Base-by-base conservation (phyloP, 139 green algal genomes). In the Limnomonas spitsbergensis region DNA sequence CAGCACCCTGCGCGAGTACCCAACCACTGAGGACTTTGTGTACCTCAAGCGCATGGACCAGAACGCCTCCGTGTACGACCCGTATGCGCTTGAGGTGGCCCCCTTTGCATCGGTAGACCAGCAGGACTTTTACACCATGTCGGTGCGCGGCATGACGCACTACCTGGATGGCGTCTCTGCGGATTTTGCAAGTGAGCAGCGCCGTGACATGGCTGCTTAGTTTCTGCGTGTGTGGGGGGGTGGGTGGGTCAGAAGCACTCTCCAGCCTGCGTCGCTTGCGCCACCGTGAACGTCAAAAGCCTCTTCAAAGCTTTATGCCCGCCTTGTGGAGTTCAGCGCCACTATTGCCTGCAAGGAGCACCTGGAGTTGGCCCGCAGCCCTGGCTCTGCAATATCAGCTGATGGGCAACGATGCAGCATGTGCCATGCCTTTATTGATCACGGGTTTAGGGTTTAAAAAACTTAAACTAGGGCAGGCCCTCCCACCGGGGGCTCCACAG, bases 101-200 rank as follows among this genome's bases (percentile, higher is more conserved):
- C 74, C 82, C 27, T 90, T 86, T 72, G 76, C 42, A 26, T 39
- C 26, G 35, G 61, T 86, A 4, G 75, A 83, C 73, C 81, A 86
- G 75, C 31, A 76, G 24, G 85, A 95, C 76, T 94, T 94, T 75
- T 97, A 93, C 88, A 95, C 91, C 9, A 88, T 97, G 77, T 91
- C 81, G 32, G 85, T 90, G 36, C 72, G 85, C 0, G 92, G 92
- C 69, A 88, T 97, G 40, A 94, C 92, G 36, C 89, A 89, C 81
- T 93, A 92, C 67, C 36, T 89, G 7, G 86, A 89, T 40, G 87
- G 84, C 2, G 67, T 82, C 9, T 85, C 83, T 26, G 83, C 85
- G 2, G 92, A 94, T 53, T 96, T 95, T 86, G 88, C 89, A n/a
- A 83, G 86, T 90, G 73, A 85, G 86, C 27, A n/a, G 24, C 14